Evolutionary conservation across 208 protist species (phyloP).

Genomic region (Acanthamoeba sp.): DNA sequence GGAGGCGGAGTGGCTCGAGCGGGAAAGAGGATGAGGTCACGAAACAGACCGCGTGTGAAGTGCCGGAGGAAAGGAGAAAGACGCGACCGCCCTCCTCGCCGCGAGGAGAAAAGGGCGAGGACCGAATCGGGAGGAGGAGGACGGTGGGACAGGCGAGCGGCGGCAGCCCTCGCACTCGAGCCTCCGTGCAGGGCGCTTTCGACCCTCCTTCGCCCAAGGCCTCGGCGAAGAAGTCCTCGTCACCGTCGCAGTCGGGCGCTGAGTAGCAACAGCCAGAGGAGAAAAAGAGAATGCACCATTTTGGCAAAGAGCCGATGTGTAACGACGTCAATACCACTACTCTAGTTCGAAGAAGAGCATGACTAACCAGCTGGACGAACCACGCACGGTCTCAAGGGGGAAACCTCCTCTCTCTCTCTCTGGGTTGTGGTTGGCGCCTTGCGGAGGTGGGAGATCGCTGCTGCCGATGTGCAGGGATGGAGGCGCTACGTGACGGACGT

Average conservation of each 20-base stretch:
- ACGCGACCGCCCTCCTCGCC: slow-evolving; percentile 15
- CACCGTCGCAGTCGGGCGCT: not conserved
- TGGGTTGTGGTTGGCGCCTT: no score
- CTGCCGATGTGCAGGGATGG: no score
- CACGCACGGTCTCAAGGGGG: no score
- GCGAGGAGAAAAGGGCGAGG: slow-evolving; percentile 24
- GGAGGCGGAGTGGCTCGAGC: not conserved
- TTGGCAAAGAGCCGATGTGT: no score
- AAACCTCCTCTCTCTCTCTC: no score
- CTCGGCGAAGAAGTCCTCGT: not conserved
- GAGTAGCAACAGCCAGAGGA: not conserved
- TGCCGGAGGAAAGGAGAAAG: not conserved
- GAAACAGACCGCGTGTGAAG: not conserved
- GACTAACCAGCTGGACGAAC: no score
- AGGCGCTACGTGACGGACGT: no score
- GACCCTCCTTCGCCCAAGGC: slow-evolving; percentile 2
- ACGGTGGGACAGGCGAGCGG: not conserved
- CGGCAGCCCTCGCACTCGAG: slow-evolving; percentile 28
- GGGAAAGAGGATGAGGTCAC: not conserved
- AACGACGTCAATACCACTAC: no score
- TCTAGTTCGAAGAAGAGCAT: no score
- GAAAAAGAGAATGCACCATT: no score
- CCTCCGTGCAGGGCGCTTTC: slow-evolving; percentile 40
- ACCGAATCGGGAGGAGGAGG: slow-evolving; percentile 8
- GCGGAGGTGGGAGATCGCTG: no score